Evolutionary conservation across 192 early-diverging fungal genomes (phyloP).

Genomic region (Polychytrium aggregatum): DNA sequence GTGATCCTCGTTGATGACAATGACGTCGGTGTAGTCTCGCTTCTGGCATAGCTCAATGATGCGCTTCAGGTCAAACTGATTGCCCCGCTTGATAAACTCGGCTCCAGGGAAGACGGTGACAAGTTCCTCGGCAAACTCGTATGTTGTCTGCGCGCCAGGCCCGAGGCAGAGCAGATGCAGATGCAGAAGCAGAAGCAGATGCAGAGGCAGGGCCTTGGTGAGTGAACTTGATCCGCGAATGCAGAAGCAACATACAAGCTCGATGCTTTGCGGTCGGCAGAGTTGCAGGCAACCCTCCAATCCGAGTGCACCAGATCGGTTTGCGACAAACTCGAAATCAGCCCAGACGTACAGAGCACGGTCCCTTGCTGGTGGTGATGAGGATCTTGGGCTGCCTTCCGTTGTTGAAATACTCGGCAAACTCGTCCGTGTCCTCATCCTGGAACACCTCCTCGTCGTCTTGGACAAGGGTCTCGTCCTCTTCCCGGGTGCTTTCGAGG

Average conservation of each 20-base stretch:
- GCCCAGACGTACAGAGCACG: constrained; percentile 35
- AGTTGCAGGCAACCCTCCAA: too few relatives aligned
- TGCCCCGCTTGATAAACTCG: constrained; percentile 76
- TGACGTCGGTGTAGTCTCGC: constrained; percentile 84
- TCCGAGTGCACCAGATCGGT: too few relatives aligned
- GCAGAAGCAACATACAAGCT: too few relatives aligned
- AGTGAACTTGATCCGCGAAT: not conserved
- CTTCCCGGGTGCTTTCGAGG: constrained; percentile 83
- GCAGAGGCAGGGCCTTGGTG: not conserved
- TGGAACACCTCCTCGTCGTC: constrained; percentile 40
- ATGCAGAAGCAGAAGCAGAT: not conserved
- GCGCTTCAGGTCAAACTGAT: constrained; percentile 77
- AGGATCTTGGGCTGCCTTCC: constrained; percentile 85
- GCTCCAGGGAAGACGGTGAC: constrained; percentile 81
- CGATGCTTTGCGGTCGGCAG: too few relatives aligned
- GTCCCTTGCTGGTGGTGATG: constrained; percentile 72
- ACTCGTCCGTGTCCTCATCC: constrained; percentile 46
- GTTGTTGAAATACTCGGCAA: constrained; percentile 70
- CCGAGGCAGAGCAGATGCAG: not conserved
- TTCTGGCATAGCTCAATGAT: constrained; percentile 85
- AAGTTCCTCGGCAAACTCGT: constrained; percentile 86
- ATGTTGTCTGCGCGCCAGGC: constrained; percentile 29
- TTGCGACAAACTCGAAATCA: too few relatives aligned
- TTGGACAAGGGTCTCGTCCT: constrained; percentile 77
- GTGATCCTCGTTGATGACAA: constrained; percentile 88